Conservation (phyloP, 2,329 filamentous ascomycete genomes). For the Stachybotrys echinatus region DNA sequence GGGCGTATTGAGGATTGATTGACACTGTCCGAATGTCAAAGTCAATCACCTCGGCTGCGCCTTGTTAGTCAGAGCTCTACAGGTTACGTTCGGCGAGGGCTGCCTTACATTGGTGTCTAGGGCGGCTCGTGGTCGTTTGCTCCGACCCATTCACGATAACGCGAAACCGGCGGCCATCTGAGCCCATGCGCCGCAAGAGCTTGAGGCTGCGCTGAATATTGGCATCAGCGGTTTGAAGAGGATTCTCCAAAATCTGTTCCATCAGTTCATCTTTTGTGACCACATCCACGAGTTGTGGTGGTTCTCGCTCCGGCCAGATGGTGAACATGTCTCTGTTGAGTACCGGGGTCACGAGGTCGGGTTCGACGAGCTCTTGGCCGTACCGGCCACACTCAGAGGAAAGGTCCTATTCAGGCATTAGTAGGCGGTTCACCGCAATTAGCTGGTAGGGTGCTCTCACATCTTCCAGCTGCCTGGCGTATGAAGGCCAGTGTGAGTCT, state of each 20-base stretch:
- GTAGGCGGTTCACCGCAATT: not conserved
- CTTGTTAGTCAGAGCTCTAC: constrained; percentile 2
- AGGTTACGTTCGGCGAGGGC: not conserved
- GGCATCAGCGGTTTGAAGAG: constrained; percentile 11
- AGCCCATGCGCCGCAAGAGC: constrained; percentile 19
- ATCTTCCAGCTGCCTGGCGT: constrained; percentile 22
- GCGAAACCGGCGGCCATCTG: constrained; percentile 18
- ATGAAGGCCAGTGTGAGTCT: constrained; percentile 30
- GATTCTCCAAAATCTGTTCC: constrained; percentile 22
- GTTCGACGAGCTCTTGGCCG: constrained; percentile 18
- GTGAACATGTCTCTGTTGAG: constrained; percentile 17
- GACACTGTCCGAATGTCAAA: constrained; percentile 21
- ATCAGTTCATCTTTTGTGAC: constrained; percentile 25
- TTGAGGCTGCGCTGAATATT: constrained; percentile 16
- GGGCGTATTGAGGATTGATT: constrained; percentile 22
- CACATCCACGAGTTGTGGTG: constrained; percentile 19
- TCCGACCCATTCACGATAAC: constrained; percentile 17
- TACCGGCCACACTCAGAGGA: constrained; percentile 20
- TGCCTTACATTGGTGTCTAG: constrained; percentile 15
- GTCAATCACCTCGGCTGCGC: constrained; percentile 19
- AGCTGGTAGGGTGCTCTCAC: constrained; percentile 10
- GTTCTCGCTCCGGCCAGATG: constrained; percentile 23
- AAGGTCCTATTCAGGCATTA: constrained; percentile 16
- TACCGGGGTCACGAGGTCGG: constrained; percentile 9
- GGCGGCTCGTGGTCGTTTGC: constrained; percentile 10